Percentiles rank a stretch among this genome's conserved stretches.
These are phyloP conservation scores for Pholiota microspora DNA, from an alignment of 768 basidiomycete species.

Conservation along the genomic window DNA sequence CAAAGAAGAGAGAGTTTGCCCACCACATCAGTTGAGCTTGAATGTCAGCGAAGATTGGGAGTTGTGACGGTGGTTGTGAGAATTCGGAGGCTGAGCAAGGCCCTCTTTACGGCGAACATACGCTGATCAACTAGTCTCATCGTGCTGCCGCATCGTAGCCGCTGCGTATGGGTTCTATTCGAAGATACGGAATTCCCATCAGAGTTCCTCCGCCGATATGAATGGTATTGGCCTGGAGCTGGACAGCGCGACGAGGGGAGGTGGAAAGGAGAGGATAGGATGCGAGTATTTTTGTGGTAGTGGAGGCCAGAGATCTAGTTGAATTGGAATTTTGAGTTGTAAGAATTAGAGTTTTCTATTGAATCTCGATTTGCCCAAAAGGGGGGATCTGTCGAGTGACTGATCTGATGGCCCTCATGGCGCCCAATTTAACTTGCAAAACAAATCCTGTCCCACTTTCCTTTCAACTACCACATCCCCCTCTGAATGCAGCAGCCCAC, in stretches of 20 bases:
- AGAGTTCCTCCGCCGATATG: slow-evolving; percentile 17
- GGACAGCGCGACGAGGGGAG: neutral
- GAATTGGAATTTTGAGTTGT: slow-evolving; percentile 39
- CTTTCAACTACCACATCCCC: slow-evolving; percentile 14
- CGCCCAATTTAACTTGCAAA: slow-evolving; percentile 10
- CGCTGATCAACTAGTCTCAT: neutral
- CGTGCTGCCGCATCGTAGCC: slow-evolving; percentile 16
- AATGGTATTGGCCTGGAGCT: slow-evolving; percentile 4
- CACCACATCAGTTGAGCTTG: slow-evolving; percentile 1
- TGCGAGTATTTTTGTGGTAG: neutral
- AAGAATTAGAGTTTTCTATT: slow-evolving; percentile 48
- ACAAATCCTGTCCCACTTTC: slow-evolving; percentile 14
- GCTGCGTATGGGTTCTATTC: slow-evolving; percentile 17
- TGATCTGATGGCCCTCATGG: neutral
- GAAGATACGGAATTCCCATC: slow-evolving; percentile 17
- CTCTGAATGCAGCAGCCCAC: slow-evolving; percentile 68
- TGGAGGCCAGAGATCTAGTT: slow-evolving; percentile 6
- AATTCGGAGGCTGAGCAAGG: slow-evolving; percentile 1
- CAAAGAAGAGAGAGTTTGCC: neutral
- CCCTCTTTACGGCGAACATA: slow-evolving; percentile 2
- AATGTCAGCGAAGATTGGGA: slow-evolving; percentile 8
- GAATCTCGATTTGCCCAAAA: slow-evolving; percentile 35
- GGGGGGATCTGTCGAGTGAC: no score
- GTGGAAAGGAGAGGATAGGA: neutral
- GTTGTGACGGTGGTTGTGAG: neutral